Evolutionary conservation across 2,329 filamentous ascomycete species (phyloP).

Genomic region (Nothomitra cinnamomea): DNA sequence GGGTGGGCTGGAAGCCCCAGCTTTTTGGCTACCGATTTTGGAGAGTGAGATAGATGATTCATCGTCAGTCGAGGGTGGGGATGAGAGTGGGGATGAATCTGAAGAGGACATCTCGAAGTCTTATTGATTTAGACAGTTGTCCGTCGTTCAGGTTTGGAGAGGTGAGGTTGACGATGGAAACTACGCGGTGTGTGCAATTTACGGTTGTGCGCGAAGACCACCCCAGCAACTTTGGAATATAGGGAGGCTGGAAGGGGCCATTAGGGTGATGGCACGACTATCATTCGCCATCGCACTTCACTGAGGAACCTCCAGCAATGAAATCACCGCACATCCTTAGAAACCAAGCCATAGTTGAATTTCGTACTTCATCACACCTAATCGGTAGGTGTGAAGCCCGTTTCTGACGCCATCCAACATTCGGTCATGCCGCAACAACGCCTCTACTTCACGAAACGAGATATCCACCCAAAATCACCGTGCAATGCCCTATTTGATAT

Average conservation of each 20-base stretch:
- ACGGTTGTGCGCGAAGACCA: constrained; percentile 1
- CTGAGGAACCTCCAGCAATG: not conserved
- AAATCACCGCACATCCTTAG: not conserved
- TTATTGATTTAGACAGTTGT: not conserved
- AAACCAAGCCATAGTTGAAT: constrained; percentile 2
- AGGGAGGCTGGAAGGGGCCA: not conserved
- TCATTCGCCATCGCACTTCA: not conserved
- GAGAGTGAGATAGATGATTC: constrained; percentile 4
- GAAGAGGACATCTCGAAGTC: constrained; percentile 4
- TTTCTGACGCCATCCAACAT: not conserved
- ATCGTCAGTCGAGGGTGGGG: constrained; percentile 6
- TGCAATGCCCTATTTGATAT: not conserved
- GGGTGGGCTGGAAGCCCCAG: not conserved
- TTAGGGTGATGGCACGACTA: not conserved
- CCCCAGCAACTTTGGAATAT: not conserved
- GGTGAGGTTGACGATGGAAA: not conserved
- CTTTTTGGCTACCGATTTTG: not conserved
- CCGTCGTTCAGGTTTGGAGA: not conserved
- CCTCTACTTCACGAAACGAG: not conserved
- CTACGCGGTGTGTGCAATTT: constrained; percentile 2
- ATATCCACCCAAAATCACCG: not conserved
- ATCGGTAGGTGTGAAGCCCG: not conserved
- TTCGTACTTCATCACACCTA: not conserved
- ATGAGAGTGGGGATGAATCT: constrained; percentile 7
- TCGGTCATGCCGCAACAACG: not conserved